A percentile compares a stretch with the other conserved stretches of the same genome.
These are phyloP conservation scores for Leucogyrophana mollusca DNA, from an alignment of 768 basidiomycete genomes.

Conservation along the genomic window DNA sequence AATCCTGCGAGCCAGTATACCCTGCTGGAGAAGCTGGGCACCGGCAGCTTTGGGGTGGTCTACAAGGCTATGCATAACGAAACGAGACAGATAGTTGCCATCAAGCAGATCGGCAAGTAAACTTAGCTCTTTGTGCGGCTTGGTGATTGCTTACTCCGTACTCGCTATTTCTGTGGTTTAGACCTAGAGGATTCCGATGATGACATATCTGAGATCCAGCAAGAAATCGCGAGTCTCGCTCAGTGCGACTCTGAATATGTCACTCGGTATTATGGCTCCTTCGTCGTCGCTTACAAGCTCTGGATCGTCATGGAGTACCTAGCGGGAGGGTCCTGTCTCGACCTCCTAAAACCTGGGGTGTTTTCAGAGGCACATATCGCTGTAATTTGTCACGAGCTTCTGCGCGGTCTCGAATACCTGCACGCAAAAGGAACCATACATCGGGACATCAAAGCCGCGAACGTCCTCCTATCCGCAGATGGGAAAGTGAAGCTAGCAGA, in stretches of 20 bases:
- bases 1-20: slow-evolving; percentile 92
- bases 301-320: slow-evolving; percentile 99
- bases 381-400: slow-evolving; percentile 88
- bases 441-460: slow-evolving; percentile 98
- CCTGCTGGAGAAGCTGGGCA: slow-evolving; percentile 93
- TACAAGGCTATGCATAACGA: slow-evolving; percentile 98
- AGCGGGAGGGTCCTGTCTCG: slow-evolving; percentile 97
- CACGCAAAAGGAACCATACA: slow-evolving; percentile 96
- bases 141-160: not conserved
- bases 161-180: slow-evolving; percentile 27
- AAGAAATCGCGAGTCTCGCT: slow-evolving; percentile 95
- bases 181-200: slow-evolving; percentile 98
- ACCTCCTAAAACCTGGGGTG: slow-evolving; percentile 87
- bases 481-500: slow-evolving; percentile 98
- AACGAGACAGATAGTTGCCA: slow-evolving; percentile 91
- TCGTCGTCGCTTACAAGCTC: slow-evolving; percentile 93
- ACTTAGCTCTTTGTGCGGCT: slow-evolving; percentile 9
- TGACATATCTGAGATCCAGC: slow-evolving; percentile 97
- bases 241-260: slow-evolving; percentile 97
- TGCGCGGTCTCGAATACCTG: slow-evolving; percentile 93
- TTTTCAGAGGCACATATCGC: slow-evolving; percentile 96
- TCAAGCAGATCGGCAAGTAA: slow-evolving; percentile 92
- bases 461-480: slow-evolving; percentile 84
- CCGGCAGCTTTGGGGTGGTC: slow-evolving; percentile 94
- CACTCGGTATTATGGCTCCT: slow-evolving; percentile 94